Conservation (phyloP, 2,329 filamentous ascomycete species). For the Lojkania enalia region DNA sequence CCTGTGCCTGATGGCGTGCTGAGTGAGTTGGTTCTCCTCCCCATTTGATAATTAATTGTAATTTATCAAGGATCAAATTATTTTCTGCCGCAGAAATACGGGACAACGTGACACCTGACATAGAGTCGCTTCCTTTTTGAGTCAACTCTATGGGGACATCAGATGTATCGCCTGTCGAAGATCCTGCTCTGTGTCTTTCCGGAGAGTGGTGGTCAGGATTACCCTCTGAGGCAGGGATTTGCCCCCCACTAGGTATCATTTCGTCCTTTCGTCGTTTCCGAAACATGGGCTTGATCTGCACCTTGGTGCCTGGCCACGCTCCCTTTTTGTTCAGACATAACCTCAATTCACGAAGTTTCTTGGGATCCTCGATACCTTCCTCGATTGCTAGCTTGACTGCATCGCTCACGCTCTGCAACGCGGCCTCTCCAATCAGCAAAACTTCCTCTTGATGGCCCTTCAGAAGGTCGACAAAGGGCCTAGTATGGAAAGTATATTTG, state of each 20-base stretch:
- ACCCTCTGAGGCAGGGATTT: too few species aligned
- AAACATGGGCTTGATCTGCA: slow-evolving; percentile 99
- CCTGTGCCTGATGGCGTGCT: slow-evolving; percentile 92
- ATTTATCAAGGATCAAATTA: slow-evolving; percentile 88
- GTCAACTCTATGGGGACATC: slow-evolving; percentile 26
- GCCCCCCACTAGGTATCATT: slow-evolving; percentile 42
- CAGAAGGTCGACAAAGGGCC: slow-evolving; percentile 90
- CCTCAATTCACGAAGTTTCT: slow-evolving; percentile 82
- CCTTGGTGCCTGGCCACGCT: slow-evolving; percentile 91
- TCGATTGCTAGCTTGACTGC: slow-evolving; percentile 81
- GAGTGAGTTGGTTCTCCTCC: slow-evolving; percentile 97
- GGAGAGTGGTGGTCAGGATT: slow-evolving; percentile 35
- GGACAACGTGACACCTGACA: slow-evolving; percentile 88
- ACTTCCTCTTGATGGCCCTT: slow-evolving; percentile 97
- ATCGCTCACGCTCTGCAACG: slow-evolving; percentile 82
- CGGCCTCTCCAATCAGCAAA: slow-evolving; percentile 86
- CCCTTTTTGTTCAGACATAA: slow-evolving; percentile 92
- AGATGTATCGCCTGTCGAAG: slow-evolving; percentile 23
- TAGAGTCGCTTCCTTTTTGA: slow-evolving; percentile 68
- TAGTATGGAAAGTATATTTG: slow-evolving; percentile 98
- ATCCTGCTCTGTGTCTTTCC: slow-evolving; percentile 25
- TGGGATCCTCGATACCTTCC: slow-evolving; percentile 78
- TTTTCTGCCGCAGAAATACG: slow-evolving; percentile 93
- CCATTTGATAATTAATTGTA: slow-evolving; percentile 99
- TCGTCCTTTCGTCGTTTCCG: slow-evolving; percentile 78